A percentile compares a stretch with the other conserved stretches of the same genome.
phyloP scores from a whole-genome alignment of 1,284 basidiomycete genomes.

The Coriolopsis trogii region DNA sequence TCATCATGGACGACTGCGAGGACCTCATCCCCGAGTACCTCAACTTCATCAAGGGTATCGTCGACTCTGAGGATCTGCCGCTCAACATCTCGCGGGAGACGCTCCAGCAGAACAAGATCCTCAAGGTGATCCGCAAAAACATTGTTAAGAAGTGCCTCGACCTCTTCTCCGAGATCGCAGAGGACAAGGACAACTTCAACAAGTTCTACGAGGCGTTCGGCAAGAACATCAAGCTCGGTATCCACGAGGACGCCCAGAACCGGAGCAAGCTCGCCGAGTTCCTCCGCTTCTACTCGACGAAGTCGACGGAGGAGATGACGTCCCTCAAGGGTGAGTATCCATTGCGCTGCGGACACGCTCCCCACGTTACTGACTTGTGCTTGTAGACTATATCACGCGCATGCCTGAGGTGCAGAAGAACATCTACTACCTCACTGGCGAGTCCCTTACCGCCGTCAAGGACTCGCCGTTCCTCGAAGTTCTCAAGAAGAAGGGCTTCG shows the following conservation, averaged over 20 bases:
- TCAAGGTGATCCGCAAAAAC: constrained; percentile 99
- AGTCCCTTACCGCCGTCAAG: constrained; percentile 88
- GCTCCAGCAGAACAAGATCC: constrained; percentile 99
- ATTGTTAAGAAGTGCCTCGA: constrained; percentile 99
- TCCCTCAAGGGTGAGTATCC: constrained; percentile 84
- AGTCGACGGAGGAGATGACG: constrained; percentile 89
- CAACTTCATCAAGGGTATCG: constrained; percentile 99
- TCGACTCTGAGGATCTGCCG: constrained; percentile 99
- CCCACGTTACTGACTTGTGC: constrained; percentile 7
- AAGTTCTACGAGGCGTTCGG: constrained; percentile 98
- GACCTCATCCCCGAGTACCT: constrained; percentile 99
- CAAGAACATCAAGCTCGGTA: constrained; percentile 99
- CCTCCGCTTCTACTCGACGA: constrained; percentile 98
- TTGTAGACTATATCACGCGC: constrained; percentile 95
- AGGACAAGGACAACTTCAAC: constrained; percentile 99
- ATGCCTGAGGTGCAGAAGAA: constrained; percentile 99
- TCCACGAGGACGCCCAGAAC: constrained; percentile 99
- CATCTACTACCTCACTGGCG: constrained; percentile 99
- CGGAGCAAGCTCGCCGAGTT: constrained; percentile 99
- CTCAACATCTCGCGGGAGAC: constrained; percentile 99
- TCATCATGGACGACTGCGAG: constrained; percentile 99
- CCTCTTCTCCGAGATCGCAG: constrained; percentile 93
- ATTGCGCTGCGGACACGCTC: background rate
- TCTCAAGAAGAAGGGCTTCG: constrained; percentile 99
- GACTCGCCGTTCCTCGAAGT: constrained; percentile 99